phyloP scores from a whole-genome alignment of 768 basidiomycete genomes.

The Cystobasidium onofrii region DNA sequence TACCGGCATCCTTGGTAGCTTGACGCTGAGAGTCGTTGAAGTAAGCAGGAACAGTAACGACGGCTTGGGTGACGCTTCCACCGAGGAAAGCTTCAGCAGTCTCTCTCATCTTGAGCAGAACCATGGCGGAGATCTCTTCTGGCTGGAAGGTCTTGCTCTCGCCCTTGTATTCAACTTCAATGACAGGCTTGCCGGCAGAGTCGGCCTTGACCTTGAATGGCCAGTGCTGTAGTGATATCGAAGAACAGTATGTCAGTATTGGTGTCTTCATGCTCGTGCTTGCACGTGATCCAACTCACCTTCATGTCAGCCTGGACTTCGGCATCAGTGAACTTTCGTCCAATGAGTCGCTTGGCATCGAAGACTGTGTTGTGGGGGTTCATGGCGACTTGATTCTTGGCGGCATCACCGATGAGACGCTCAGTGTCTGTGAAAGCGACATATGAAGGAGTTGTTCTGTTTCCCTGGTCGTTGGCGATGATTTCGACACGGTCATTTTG shows the following conservation, averaged over 20 bases:
- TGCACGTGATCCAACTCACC: neutral
- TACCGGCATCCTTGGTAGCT: conserved; percentile 95
- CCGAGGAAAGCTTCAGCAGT: conserved; percentile 64
- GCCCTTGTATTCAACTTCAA: conserved; percentile 57
- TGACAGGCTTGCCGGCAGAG: conserved; percentile 52
- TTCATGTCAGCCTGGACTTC: conserved; percentile 50
- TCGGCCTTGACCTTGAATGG: conserved; percentile 49
- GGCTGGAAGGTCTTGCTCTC: conserved; percentile 53
- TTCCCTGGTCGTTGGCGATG: conserved; percentile 46
- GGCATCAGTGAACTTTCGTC: conserved; percentile 67
- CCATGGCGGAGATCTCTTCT: conserved; percentile 63
- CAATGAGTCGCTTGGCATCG: conserved; percentile 96
- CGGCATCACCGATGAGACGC: conserved; percentile 97
- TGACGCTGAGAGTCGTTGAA: conserved; percentile 99
- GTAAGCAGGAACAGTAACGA: conserved; percentile 73
- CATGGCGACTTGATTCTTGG: conserved; percentile 98
- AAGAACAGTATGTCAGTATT: neutral
- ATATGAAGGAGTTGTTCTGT: conserved; percentile 51
- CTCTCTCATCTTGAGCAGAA: conserved; percentile 62
- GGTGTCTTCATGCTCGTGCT: no score
- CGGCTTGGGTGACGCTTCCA: conserved; percentile 57
- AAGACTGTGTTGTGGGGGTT: conserved; percentile 96
- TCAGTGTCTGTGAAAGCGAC: conserved; percentile 55
- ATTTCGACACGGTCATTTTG: conserved; percentile 98
- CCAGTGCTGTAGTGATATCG: conserved; percentile 35